Evolutionary conservation across 257 asterid genomes (phyloP).

Genomic region (Cinchona pubescens): DNA sequence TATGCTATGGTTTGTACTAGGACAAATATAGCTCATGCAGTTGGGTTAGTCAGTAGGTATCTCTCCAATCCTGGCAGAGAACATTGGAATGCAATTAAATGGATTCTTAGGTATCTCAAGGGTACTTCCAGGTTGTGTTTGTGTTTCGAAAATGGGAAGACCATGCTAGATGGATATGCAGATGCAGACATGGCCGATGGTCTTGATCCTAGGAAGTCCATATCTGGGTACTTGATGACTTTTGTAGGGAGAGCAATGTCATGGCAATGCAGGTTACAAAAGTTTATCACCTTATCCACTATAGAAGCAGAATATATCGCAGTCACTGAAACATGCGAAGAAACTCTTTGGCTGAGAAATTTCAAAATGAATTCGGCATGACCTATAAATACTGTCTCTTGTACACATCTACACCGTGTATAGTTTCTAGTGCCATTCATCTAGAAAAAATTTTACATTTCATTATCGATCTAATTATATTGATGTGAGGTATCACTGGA

Average conservation of each 20-base stretch:
- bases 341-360: too few species aligned
- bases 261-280: conserved; percentile 1
- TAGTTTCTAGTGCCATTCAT: too few species aligned
- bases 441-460: too few species aligned
- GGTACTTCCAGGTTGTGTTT: background rate
- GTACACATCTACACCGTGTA: too few species aligned
- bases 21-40: conserved; percentile 3
- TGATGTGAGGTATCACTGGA: too few species aligned
- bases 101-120: too few species aligned
- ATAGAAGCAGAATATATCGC: background rate
- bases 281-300: background rate
- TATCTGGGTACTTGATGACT: background rate
- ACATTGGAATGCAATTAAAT: background rate
- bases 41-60: background rate
- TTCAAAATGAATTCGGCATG: too few species aligned
- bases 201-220: background rate
- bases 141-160: background rate
- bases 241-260: conserved; percentile 9
- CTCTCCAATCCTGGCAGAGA: conserved; percentile 4
- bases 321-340: too few species aligned
- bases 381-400: too few species aligned
- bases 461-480: too few species aligned
- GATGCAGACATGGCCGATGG: too few species aligned
- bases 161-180: too few species aligned
- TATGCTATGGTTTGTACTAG: background rate